Evolutionary conservation across 2,329 filamentous ascomycete species (phyloP), one percentile per base, ranked within the genome.

Genomic region (Seiridium cupressi): DNA sequence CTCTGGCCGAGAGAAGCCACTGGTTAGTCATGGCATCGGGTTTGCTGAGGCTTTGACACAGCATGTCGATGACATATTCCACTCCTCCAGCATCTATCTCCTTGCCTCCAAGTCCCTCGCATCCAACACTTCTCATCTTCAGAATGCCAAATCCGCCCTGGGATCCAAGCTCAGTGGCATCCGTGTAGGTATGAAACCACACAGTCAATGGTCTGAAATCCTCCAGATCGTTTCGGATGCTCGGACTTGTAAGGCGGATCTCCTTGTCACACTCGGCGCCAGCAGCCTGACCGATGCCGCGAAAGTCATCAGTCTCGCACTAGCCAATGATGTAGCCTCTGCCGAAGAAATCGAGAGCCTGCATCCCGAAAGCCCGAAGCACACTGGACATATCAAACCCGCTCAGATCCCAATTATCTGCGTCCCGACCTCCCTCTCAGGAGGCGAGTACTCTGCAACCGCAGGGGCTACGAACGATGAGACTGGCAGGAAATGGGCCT

Each of bases 261-360:
- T 81, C 46, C 66, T 87, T 4, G 68, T 86, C 9, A 86, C 83
- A 0, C 68, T 86, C 2, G 83, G 84, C 3, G 83, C 76, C 1
- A 83, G 84, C 0, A 83, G 79, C 51, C 66, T 86, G n/a, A 85
- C 81, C 0, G 83, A 86, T 66, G 82, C 74, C 0, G 82, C 82
- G 0, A 86, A 86, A 67, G 72, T 86, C 1, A 72, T 82, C 34
- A 72, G 77, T 3, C 70, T 83, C 31, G 81, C 78, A 3, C 70
- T 84, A 3, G 79, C 80, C n/a, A 85, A 85, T 62, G 67, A 75
- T 8, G 74, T 73, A 46, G 65, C 68, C 4, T 77, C 75, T 0
- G 60, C 70, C 4, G 68, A 74, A 0, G 76, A 76, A 4, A 71
- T 83, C 48, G 65, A 72, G 42, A 74, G 70, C 1, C 71, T 81